A percentile compares a stretch with the other conserved stretches of the same genome.
These are phyloP conservation scores for Dothistroma septosporum DNA, from an alignment of 2,329 filamentous ascomycete genomes.

Conservation along the genomic window DNA sequence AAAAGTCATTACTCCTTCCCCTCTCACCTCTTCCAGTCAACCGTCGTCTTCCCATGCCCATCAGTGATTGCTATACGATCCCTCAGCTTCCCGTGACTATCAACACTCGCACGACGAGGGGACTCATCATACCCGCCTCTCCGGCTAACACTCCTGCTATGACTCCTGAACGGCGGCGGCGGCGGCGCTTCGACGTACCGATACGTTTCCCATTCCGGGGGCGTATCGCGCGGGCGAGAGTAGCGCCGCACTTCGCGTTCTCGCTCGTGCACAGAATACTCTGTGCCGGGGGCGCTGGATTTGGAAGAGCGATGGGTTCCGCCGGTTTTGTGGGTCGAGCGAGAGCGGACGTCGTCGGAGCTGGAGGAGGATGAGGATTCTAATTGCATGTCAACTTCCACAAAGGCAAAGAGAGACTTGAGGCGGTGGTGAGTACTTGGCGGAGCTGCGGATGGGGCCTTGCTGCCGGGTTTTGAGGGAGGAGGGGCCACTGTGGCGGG, in stretches of 20 bases:
- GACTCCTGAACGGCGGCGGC: conserved; percentile 13
- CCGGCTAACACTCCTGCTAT: conserved; percentile 23
- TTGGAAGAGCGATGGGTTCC: conserved; percentile 24
- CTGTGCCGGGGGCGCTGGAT: conserved; percentile 21
- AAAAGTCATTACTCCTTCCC: no score
- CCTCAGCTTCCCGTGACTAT: conserved; percentile 16
- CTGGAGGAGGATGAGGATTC: conserved; percentile 27
- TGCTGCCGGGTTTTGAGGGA: conserved; percentile 26
- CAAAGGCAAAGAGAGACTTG: conserved; percentile 43
- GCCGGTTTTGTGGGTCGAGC: conserved; percentile 6
- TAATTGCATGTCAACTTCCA: conserved; percentile 39
- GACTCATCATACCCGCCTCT: conserved; percentile 24
- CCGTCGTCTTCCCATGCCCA: conserved; percentile 1
- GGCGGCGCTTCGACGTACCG: conserved; percentile 43
- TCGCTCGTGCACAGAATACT: conserved; percentile 43
- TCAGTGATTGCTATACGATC: conserved; percentile 5
- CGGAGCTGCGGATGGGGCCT: conserved; percentile 14
- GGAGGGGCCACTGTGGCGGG: neutral
- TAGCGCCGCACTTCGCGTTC: conserved; percentile 43
- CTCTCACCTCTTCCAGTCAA: neutral
- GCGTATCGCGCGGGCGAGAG: conserved; percentile 22
- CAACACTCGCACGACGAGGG: conserved; percentile 17
- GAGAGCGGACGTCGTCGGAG: conserved; percentile 29
- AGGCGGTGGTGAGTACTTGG: conserved; percentile 11
- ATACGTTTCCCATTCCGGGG: conserved; percentile 44